Percentiles rank a stretch among this genome's conserved stretches.
Conservation (phyloP, 1,139 yeast species). For the Yamadazyma sp. region DNA sequence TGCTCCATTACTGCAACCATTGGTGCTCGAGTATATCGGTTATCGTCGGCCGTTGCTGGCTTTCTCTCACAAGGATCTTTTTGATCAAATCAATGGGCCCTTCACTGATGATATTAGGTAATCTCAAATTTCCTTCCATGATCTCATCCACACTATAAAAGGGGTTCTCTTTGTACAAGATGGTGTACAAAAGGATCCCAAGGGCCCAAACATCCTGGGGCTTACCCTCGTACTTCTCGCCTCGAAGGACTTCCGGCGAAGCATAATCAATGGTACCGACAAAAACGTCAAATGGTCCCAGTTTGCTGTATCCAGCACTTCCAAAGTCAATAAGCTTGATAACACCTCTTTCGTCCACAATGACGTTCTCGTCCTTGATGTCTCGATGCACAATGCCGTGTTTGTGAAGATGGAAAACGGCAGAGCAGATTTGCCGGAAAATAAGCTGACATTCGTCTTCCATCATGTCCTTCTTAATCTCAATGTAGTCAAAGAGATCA, state of each 20-base stretch:
- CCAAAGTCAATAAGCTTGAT: constrained; percentile 94
- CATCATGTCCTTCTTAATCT: constrained; percentile 73
- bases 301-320: constrained; percentile 83
- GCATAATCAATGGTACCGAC: constrained; percentile 98
- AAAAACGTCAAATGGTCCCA: constrained; percentile 95
- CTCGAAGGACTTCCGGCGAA: constrained; percentile 91
- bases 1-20: constrained; percentile 58
- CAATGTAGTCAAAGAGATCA: constrained; percentile 89
- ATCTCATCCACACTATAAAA: constrained; percentile 94
- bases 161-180: constrained; percentile 93
- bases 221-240: constrained; percentile 84
- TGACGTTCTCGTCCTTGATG: constrained; percentile 91
- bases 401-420: constrained; percentile 76
- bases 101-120: constrained; percentile 63
- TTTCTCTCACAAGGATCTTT: constrained; percentile 63
- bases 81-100: constrained; percentile 59
- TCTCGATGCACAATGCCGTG: constrained; percentile 93
- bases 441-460: constrained; percentile 76
- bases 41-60: constrained; percentile 68
- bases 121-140: constrained; percentile 79
- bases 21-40: constrained; percentile 63
- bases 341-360: constrained; percentile 74
- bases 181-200: constrained; percentile 84
- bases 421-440: constrained; percentile 75
- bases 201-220: constrained; percentile 98